Conservation (phyloP, 371 early-diverging fungal species). For the Thermomucor indicae-seudaticae region DNA sequence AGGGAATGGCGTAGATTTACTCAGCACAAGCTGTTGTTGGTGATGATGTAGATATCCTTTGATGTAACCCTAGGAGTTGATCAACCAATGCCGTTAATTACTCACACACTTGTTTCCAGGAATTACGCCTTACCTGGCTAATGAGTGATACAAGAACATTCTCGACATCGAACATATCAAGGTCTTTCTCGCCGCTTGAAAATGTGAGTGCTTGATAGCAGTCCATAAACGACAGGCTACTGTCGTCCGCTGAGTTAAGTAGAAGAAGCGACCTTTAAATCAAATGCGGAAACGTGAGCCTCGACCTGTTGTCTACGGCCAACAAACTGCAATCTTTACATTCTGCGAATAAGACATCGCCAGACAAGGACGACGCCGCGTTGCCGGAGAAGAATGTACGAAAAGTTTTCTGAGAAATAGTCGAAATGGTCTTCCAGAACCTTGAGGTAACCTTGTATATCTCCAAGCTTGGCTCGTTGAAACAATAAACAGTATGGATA, state of each 20-base stretch:
- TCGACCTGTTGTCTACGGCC: neutral
- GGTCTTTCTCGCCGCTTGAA: constrained; percentile 11
- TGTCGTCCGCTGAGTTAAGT: neutral
- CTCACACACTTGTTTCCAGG: neutral
- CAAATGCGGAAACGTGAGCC: too few relatives aligned
- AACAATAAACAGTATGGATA: constrained; percentile 19
- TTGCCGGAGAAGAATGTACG: constrained; percentile 29
- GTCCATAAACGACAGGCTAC: constrained; percentile 14
- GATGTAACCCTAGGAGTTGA: constrained; percentile 63
- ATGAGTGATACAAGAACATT: constrained; percentile 38
- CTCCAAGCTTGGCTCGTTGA: constrained; percentile 20
- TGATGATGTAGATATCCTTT: constrained; percentile 88
- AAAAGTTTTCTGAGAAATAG: constrained; percentile 22
- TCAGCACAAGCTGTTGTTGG: constrained; percentile 69
- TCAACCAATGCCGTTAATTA: neutral
- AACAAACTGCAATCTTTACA: constrained; percentile 16
- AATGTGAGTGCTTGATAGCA: constrained; percentile 22
- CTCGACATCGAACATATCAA: constrained; percentile 29
- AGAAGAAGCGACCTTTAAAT: too few relatives aligned
- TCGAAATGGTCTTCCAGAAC: constrained; percentile 27
- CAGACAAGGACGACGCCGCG: constrained; percentile 35
- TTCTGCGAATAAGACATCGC: constrained; percentile 31
- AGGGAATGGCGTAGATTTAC: constrained; percentile 79
- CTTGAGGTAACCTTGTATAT: constrained; percentile 21
- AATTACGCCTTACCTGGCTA: constrained; percentile 33